These are phyloP conservation scores for Rhododendron simsii DNA, from an alignment of 148 eudicot genomes.

Conservation along the genomic window DNA sequence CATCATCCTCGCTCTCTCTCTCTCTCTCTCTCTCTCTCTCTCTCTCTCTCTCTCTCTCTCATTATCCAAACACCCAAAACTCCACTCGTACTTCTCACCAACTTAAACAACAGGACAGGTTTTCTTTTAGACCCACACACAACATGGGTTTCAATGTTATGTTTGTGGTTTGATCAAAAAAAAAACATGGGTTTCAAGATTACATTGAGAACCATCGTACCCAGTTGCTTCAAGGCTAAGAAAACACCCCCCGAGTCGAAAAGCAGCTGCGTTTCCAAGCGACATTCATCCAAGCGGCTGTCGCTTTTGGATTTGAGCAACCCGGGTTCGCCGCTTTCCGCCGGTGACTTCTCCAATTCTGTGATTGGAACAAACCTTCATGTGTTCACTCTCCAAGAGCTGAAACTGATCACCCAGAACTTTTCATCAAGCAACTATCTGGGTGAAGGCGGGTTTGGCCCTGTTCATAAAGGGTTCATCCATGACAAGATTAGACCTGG, in stretches of 20 bases:
- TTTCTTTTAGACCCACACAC: background rate
- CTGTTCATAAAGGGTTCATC: slow-evolving; percentile 82
- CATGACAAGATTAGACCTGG: slow-evolving; percentile 55
- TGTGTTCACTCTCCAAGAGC: slow-evolving; percentile 58
- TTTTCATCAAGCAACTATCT: slow-evolving; percentile 61
- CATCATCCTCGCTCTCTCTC: background rate
- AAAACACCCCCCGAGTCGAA: background rate
- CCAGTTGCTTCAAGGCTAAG: slow-evolving; percentile 38
- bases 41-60: background rate
- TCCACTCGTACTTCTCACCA: background rate
- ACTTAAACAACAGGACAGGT: background rate
- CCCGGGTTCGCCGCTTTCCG: slow-evolving; percentile 47
- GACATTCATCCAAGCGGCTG: slow-evolving; percentile 41
- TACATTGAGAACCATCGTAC: slow-evolving; percentile 26
- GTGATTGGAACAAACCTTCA: slow-evolving; percentile 58
- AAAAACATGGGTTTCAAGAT: slow-evolving; percentile 22
- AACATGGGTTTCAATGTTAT: slow-evolving; percentile 26
- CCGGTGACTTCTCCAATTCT: slow-evolving; percentile 54
- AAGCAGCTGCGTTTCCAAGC: background rate
- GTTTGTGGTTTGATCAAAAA: too few relatives aligned
- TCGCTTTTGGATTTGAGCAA: slow-evolving; percentile 59
- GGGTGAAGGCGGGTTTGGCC: slow-evolving; percentile 94
- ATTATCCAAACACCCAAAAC: background rate
- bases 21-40: too few relatives aligned
- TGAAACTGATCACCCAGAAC: slow-evolving; percentile 54